These are phyloP conservation scores for Odontarrhena argentea DNA, from an alignment of 345 rosid species.

Conservation along the genomic window DNA sequence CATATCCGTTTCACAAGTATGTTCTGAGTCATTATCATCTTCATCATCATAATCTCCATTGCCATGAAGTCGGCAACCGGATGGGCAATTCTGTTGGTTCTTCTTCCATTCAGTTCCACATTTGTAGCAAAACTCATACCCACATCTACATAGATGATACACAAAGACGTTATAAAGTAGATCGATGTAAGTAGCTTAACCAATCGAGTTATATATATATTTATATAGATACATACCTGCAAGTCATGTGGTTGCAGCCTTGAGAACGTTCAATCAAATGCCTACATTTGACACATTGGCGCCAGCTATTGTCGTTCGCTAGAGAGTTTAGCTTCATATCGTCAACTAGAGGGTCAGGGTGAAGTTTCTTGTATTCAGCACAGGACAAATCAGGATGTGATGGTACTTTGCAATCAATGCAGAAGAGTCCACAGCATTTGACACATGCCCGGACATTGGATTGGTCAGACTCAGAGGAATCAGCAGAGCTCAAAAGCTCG, in stretches of 20 bases:
- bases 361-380: conserved; percentile 45
- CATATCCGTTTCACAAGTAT: conserved; percentile 7
- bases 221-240: conserved; percentile 48
- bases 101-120: conserved; percentile 55
- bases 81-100: neutral
- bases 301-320: conserved; percentile 48
- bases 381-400: conserved; percentile 65
- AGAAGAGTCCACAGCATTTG: conserved; percentile 56
- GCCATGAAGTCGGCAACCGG: conserved; percentile 27
- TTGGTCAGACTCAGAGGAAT: neutral
- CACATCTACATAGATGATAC: conserved; percentile 40
- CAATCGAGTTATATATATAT: neutral
- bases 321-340: conserved; percentile 44
- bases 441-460: conserved; percentile 56
- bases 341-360: conserved; percentile 45
- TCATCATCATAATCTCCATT: conserved; percentile 7
- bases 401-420: conserved; percentile 72
- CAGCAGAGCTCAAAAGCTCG: conserved; percentile 42
- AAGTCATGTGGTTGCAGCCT: conserved; percentile 59
- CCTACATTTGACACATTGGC: conserved; percentile 48
- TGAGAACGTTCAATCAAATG: conserved; percentile 48
- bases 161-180: neutral
- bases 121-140: conserved; percentile 52
- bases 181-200: neutral
- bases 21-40: neutral